Evolutionary conservation across 352 stramenopile species (phyloP).

Genomic region (Albugo laibachii): DNA sequence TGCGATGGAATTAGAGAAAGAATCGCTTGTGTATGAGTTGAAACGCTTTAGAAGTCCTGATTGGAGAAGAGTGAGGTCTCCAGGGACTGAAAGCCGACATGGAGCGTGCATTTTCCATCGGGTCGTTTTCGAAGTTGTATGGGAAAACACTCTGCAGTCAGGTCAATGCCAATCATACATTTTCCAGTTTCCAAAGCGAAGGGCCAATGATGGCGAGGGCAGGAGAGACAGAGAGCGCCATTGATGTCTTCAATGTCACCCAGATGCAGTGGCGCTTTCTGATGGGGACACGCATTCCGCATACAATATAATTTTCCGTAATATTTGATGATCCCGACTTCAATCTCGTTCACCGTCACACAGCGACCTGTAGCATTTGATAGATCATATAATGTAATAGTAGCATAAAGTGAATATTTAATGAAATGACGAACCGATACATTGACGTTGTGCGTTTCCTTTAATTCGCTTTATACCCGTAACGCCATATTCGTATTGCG

Average conservation of each 20-base stretch:
- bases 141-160: conserved; percentile 36
- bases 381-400: neutral
- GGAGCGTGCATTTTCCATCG: conserved; percentile 29
- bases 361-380: conserved; percentile 20
- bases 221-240: conserved; percentile 43
- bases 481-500: conserved; percentile 57
- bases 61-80: conserved; percentile 36
- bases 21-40: too few relatives aligned
- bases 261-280: conserved; percentile 57
- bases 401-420: neutral
- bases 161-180: conserved; percentile 29
- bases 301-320: conserved; percentile 44
- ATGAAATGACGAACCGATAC: conserved; percentile 21
- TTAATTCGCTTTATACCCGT: conserved; percentile 58
- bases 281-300: conserved; percentile 58
- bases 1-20: neutral
- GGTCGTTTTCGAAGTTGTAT: conserved; percentile 22
- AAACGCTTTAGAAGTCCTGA: conserved; percentile 44
- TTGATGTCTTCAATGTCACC: conserved; percentile 76
- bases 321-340: conserved; percentile 71
- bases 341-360: conserved; percentile 35
- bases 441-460: conserved; percentile 25
- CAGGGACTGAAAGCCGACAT: conserved; percentile 44
- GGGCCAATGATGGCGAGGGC: conserved; percentile 59
- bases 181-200: conserved; percentile 61